Percentiles rank a stretch among this genome's conserved stretches.
Evolutionary conservation across 306 rosid species (phyloP).

Genomic region (Abrus precatorius): DNA sequence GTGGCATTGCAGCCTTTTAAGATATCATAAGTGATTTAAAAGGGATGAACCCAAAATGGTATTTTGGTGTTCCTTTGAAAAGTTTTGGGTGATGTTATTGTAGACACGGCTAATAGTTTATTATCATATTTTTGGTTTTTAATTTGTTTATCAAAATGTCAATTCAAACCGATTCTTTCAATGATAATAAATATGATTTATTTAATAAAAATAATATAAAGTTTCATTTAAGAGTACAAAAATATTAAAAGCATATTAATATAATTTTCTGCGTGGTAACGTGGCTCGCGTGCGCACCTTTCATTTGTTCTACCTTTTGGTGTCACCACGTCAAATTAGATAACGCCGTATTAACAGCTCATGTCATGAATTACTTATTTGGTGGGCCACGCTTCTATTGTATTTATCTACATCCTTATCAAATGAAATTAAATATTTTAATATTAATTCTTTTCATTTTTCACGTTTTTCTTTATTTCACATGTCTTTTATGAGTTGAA

Average conservation of each 20-base stretch:
- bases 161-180: neutral
- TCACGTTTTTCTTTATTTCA: neutral
- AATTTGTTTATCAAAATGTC: neutral
- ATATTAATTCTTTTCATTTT: too few species aligned
- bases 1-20: too few species aligned
- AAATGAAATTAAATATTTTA: too few species aligned
- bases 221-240: neutral
- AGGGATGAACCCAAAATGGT: too few species aligned
- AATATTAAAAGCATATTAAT: neutral
- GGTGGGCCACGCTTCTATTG: too few species aligned
- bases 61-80: neutral
- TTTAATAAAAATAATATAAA: neutral
- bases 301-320: neutral
- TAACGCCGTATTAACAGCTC: neutral
- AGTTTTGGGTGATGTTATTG: conserved; percentile 3
- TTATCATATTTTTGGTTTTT: neutral
- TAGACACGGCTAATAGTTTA: neutral
- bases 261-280: neutral
- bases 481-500: neutral
- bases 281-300: neutral
- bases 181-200: neutral
- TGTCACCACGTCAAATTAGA: neutral
- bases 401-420: too few species aligned
- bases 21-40: too few species aligned
- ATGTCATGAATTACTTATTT: neutral